Evolutionary conservation across 805 yeast genomes (phyloP).

Genomic region (fission yeast (Schizosaccharomyces pombe)): DNA sequence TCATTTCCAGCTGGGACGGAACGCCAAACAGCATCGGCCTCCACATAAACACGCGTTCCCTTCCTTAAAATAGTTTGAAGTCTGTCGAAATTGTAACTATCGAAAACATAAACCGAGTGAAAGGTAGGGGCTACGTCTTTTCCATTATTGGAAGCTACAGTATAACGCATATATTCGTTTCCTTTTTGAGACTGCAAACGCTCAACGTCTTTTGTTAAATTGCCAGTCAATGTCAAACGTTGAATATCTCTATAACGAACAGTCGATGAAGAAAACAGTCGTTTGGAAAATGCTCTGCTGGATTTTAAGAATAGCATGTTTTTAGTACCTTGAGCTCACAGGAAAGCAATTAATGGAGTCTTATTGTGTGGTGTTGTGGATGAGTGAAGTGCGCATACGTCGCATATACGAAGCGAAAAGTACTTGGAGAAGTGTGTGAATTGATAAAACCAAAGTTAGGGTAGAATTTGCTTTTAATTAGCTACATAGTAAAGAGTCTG

Average conservation of each 20-base stretch:
- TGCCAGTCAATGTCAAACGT: neutral
- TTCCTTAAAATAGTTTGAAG: neutral
- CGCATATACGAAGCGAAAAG: too few species aligned
- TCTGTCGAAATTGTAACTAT: neutral
- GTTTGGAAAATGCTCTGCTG: too few species aligned
- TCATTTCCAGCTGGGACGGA: neutral
- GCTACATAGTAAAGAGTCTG: too few species aligned
- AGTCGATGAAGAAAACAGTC: neutral
- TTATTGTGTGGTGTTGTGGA: too few species aligned
- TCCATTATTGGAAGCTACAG: neutral
- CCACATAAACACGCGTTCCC: neutral
- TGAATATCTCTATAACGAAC: neutral
- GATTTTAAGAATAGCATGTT: too few species aligned
- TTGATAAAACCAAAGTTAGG: too few species aligned
- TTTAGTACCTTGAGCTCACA: too few species aligned
- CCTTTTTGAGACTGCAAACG: neutral
- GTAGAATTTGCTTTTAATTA: too few species aligned
- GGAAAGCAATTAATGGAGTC: too few species aligned
- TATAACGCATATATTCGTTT: neutral
- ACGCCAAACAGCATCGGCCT: neutral
- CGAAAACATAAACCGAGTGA: neutral
- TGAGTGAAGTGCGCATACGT: too few species aligned
- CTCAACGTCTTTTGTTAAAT: neutral
- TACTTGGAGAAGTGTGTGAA: too few species aligned
- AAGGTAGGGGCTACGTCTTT: neutral